Evolutionary conservation across 345 rosid species (phyloP).

Genomic region (Citrus glauca): DNA sequence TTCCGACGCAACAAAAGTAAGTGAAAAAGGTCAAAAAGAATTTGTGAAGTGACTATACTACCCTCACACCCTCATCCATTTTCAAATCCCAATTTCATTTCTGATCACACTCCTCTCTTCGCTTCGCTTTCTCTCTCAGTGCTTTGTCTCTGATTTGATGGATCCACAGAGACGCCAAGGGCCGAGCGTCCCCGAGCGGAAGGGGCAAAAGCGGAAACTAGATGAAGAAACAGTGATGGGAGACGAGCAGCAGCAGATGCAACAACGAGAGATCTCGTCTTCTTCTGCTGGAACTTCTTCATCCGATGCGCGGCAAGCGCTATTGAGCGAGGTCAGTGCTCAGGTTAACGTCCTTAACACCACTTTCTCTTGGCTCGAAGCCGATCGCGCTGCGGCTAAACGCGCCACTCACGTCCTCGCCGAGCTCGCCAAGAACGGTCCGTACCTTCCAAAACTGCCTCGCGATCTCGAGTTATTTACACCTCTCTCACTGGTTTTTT

Average conservation of each 20-base stretch:
- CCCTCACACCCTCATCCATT: conserved; percentile 47
- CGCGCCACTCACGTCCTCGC: conserved; percentile 97
- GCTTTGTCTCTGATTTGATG: conserved; percentile 22
- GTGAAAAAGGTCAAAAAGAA: neutral
- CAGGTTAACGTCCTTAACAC: conserved; percentile 73
- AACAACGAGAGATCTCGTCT: conserved; percentile 44
- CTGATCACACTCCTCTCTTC: conserved; percentile 14
- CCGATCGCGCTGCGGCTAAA: conserved; percentile 93
- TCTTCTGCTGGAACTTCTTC: conserved; percentile 11
- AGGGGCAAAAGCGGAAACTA: conserved; percentile 91
- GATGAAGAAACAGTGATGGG: conserved; percentile 56
- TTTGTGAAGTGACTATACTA: conserved; percentile 27
- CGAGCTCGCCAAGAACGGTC: conserved; percentile 96
- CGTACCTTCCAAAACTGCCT: conserved; percentile 1
- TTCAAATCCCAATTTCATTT: conserved; percentile 28
- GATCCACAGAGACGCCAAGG: conserved; percentile 55
- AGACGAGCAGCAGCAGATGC: conserved; percentile 27
- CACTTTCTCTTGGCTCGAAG: conserved; percentile 78
- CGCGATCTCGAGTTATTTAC: conserved; percentile 28
- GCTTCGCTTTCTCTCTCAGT: conserved; percentile 19
- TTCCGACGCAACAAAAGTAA: neutral
- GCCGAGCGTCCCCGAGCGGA: conserved; percentile 69
- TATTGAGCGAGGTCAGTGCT: conserved; percentile 56
- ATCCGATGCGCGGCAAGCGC: conserved; percentile 55
- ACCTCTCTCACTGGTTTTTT: conserved; percentile 10